Evolutionary conservation across 2,329 filamentous ascomycete genomes (phyloP).

Genomic region (Fusarium nisikadoi): DNA sequence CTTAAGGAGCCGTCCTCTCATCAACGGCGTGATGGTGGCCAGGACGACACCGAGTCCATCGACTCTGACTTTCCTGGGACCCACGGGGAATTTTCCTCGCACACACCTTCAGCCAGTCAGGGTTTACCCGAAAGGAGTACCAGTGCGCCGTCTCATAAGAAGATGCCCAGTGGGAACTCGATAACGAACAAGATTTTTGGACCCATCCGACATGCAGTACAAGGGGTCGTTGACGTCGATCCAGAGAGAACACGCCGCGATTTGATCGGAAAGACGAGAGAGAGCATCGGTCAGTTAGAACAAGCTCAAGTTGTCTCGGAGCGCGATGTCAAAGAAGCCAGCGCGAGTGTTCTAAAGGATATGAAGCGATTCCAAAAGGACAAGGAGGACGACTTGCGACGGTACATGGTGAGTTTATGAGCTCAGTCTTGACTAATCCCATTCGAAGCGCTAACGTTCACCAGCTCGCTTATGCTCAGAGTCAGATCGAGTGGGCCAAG

Average conservation of each 20-base stretch:
- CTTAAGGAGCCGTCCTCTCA: slow-evolving; percentile 62
- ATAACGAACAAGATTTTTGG: slow-evolving; percentile 96
- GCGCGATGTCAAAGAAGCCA: slow-evolving; percentile 93
- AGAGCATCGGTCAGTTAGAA: slow-evolving; percentile 86
- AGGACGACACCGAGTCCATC: slow-evolving; percentile 87
- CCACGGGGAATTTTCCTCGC: slow-evolving; percentile 74
- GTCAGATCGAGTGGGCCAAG: slow-evolving; percentile 93
- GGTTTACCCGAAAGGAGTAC: slow-evolving; percentile 68
- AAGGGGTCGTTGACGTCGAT: slow-evolving; percentile 95
- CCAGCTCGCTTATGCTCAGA: slow-evolving; percentile 90
- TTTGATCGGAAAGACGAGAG: slow-evolving; percentile 93
- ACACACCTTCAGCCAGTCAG: slow-evolving; percentile 79
- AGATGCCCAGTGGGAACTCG: slow-evolving; percentile 86
- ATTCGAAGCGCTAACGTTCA: slow-evolving; percentile 31
- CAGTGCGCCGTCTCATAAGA: slow-evolving; percentile 70
- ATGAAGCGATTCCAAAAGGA: slow-evolving; percentile 92
- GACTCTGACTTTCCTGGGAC: slow-evolving; percentile 96
- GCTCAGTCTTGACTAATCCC: not conserved
- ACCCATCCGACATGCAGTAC: slow-evolving; percentile 92
- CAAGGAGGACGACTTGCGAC: slow-evolving; percentile 92
- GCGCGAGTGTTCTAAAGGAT: slow-evolving; percentile 86
- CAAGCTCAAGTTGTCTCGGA: slow-evolving; percentile 90
- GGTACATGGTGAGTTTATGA: slow-evolving; percentile 85
- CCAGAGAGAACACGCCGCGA: slow-evolving; percentile 92
- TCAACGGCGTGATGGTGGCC: slow-evolving; percentile 65